Base-by-base conservation (phyloP, 2,329 filamentous ascomycete genomes). In the Fusarium compactum region DNA sequence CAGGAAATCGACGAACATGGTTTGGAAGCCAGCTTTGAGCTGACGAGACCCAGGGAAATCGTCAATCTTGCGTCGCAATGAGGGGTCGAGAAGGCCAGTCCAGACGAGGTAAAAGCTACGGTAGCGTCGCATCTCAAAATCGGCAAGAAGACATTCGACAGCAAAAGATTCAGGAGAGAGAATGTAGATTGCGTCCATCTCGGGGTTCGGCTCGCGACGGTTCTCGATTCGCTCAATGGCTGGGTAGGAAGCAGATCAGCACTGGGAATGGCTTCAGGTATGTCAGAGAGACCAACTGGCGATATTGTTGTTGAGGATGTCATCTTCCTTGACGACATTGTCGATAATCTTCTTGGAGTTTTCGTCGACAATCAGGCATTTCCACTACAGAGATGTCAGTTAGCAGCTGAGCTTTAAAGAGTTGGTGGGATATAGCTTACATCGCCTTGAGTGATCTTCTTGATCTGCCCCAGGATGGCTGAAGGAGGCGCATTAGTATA, bases 151-250 rank as follows among this genome's bases (percentile, higher is more conserved):
- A 78, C 95, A 98, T 76, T 98, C 95, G 76, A 98, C 92, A 69
- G 97, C 93, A 79, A 97, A 92, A 9, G 93, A 86, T 75, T 93
- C 88, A 11, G 96, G 93, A 1, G 95, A 92, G 61, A 99, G 87
- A 65, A 99, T 85, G 83, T 98, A 99, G 72, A 99, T 90, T 75
- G 94, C 96, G 81, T 98, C 96, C 90, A 97, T 97, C 74, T 93
- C 92, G 59, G 91, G 90, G 79, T 97, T 97, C 78, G 88, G 86
- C 50, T 92, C 90, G 78, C 96, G 90, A 75, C 90, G 90, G 68
- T 96, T 90, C 84, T 98, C 95, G 82, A 99, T 97, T 77, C 89
- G 89, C 85, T 98, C 95, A 80, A 99, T 95, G 82, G 97, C 95
- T 97, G 63, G 50, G 56, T 56, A 57, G 61, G 52, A 66, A n/a